phyloP scores from a whole-genome alignment of 23 red algal genomes.

The Gracilaria caudata region DNA sequence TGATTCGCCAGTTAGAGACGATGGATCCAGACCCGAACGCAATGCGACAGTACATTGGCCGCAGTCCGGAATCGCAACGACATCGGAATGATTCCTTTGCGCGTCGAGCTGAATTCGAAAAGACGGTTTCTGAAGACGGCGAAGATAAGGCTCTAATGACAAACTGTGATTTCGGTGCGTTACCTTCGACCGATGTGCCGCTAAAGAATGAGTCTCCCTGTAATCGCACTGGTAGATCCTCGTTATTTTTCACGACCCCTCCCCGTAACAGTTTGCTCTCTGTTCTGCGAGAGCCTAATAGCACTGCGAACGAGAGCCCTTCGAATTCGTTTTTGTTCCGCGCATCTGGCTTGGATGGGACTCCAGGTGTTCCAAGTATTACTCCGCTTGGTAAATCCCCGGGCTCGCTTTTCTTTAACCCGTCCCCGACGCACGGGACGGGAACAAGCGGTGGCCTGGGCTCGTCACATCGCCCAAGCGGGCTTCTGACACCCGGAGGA shows the following conservation, averaged over 20 bases:
- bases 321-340: constrained; percentile 44
- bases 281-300: constrained; percentile 32
- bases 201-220: constrained; percentile 38
- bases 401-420: constrained; percentile 45
- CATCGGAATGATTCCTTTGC: background rate
- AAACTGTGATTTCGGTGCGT: constrained; percentile 7
- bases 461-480: constrained; percentile 34
- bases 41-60: constrained; percentile 3
- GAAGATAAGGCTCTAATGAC: constrained; percentile 13
- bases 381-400: constrained; percentile 65
- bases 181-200: constrained; percentile 20
- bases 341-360: constrained; percentile 36
- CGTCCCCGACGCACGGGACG: constrained; percentile 25
- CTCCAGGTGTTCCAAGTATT: constrained; percentile 29
- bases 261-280: constrained; percentile 38
- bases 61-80: constrained; percentile 4
- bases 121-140: constrained; percentile 5
- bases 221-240: constrained; percentile 8
- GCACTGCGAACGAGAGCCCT: constrained; percentile 38
- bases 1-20: constrained; percentile 23
- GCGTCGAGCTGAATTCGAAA: constrained; percentile 15
- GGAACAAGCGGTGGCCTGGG: constrained; percentile 15
- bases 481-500: constrained; percentile 61
- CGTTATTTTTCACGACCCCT: constrained; percentile 48
- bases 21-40: constrained; percentile 10